Evolutionary conservation across 2,329 filamentous ascomycete genomes (phyloP).

Genomic region (Nakataea oryzae): DNA sequence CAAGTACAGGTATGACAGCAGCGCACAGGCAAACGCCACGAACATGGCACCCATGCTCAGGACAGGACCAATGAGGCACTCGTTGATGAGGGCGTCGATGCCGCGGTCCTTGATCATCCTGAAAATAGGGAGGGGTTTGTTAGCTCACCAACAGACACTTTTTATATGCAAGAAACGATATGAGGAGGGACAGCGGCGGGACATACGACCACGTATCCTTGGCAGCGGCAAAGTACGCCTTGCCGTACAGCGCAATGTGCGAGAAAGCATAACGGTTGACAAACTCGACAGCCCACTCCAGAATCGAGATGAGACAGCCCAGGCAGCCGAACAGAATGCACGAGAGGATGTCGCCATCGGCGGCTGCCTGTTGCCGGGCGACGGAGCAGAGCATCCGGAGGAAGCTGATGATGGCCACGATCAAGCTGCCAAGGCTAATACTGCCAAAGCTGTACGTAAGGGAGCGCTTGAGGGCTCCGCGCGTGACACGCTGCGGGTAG

Average conservation of each 20-base stretch:
- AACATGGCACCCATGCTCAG: slow-evolving; percentile 71
- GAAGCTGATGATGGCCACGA: slow-evolving; percentile 81
- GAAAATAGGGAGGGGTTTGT: background rate
- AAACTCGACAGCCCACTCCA: slow-evolving; percentile 82
- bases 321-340: slow-evolving; percentile 62
- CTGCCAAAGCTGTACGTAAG: slow-evolving; percentile 89
- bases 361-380: slow-evolving; percentile 55
- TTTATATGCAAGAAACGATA: background rate
- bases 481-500: slow-evolving; percentile 68
- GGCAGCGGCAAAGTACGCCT: slow-evolving; percentile 73
- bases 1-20: slow-evolving; percentile 82
- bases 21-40: slow-evolving; percentile 70
- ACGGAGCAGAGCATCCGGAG: slow-evolving; percentile 73
- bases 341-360: slow-evolving; percentile 57
- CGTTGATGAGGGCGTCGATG: slow-evolving; percentile 81
- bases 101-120: slow-evolving; percentile 84
- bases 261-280: slow-evolving; percentile 89
- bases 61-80: slow-evolving; percentile 70
- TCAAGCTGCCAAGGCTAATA: slow-evolving; percentile 73
- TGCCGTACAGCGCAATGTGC: slow-evolving; percentile 88
- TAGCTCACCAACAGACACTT: background rate
- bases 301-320: slow-evolving; percentile 62
- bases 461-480: slow-evolving; percentile 71
- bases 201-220: slow-evolving; percentile 72
- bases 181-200: background rate